phyloP scores from a whole-genome alignment of 176 grass and related monocot species.

The Tillandsia fasciculata region DNA sequence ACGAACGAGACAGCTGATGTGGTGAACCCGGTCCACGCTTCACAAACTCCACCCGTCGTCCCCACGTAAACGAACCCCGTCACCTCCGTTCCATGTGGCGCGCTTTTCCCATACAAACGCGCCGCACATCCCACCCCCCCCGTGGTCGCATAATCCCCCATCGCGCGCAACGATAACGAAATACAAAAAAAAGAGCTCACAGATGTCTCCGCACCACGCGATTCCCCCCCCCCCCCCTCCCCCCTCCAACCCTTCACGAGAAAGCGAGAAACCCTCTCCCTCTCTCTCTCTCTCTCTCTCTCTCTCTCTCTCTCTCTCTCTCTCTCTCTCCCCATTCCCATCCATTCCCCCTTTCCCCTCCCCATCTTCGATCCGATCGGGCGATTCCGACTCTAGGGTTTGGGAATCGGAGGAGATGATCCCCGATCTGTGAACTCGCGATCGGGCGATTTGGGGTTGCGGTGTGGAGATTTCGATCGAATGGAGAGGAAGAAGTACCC shows the following conservation, averaged over 20 bases:
- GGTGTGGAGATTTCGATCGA: neutral
- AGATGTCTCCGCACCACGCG: constrained; percentile 26
- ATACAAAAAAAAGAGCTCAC: constrained; percentile 13
- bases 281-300: constrained; percentile 13
- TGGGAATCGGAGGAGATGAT: no score
- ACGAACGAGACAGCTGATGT: no score
- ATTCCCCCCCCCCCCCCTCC: constrained; percentile 8
- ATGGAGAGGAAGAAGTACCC: constrained; percentile 71
- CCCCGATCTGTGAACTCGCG: no score
- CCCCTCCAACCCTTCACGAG: neutral
- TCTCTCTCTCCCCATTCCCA: constrained; percentile 8
- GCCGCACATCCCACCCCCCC: neutral
- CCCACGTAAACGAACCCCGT: neutral
- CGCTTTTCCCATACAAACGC: constrained; percentile 12
- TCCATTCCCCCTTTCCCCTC: constrained; percentile 5
- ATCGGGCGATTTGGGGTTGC: no score
- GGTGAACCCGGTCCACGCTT: no score
- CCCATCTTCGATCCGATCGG: neutral
- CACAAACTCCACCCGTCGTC: no score
- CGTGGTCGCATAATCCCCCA: neutral
- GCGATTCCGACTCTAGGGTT: neutral
- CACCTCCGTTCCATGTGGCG: constrained; percentile 8
- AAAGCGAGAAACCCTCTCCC: constrained; percentile 14
- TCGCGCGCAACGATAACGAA: neutral
- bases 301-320: constrained; percentile 11